Base-by-base conservation (phyloP, 2,329 filamentous ascomycete genomes). In the Sphaceloma murrayae region DNA sequence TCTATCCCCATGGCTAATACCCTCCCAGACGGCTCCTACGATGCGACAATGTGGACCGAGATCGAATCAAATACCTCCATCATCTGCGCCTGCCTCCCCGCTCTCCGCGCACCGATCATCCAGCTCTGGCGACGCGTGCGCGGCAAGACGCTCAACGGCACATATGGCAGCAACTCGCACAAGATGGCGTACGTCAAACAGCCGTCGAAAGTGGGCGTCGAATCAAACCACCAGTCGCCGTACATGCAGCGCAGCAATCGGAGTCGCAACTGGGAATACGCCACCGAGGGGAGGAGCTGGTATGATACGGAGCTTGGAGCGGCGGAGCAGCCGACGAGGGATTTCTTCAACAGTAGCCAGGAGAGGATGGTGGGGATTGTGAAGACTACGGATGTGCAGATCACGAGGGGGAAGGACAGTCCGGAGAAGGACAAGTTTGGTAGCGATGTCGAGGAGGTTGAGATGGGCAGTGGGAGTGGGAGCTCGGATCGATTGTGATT, bases 61-160 rank as follows among this genome's bases (percentile, higher is more conserved):
- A 46, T 51, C 29, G 49, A 51, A 19, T 43, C 43, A 24, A 49
- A 50, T 17, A 44, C 47, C 8, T 36, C 45, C n/a, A 50, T 51
- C 39, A 48, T 49, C 24, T 51, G 49, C 26, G 49, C 49, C 30
- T 48, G 49, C 19, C 46, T 51, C 3, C 48, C 49, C 3, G 46
- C 45, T 17, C 36, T 51, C 2, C 61, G 40, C 30, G 38, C 47
- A 9, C 34, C 42, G 11, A 45, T 49, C 16, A 46, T 40, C 36
- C 36, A 40, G 9, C 36, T 40, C 36, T 40, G 36, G 36, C 36
- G 36, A 13, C 36, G 36, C 24, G 19, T 40, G 36, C 36, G 36
- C 36, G 36, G 36, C 24, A 27, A 30, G 13, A 40, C 27, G 22
- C 22, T 26, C 4, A 27, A 40, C n/a, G 26, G 19, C 13, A 40